Evolutionary conservation across 768 basidiomycete species (phyloP).

Genomic region (Vararia minispora): DNA sequence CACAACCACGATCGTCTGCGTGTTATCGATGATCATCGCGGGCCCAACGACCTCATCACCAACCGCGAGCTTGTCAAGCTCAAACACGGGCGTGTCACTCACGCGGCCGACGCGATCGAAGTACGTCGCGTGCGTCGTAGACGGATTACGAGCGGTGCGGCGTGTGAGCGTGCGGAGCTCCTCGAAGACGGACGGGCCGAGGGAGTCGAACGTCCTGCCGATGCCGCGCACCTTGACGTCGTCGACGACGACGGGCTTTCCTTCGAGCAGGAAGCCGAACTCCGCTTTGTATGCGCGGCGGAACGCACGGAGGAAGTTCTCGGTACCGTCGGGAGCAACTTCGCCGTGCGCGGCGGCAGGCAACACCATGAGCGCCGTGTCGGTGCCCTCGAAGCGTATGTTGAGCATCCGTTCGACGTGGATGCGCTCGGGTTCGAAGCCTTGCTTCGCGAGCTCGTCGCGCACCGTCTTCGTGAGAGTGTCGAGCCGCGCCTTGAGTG

Average conservation of each 20-base stretch:
- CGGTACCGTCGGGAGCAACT: slow-evolving; percentile 29
- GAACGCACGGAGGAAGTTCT: slow-evolving; percentile 77
- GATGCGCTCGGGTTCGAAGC: slow-evolving; percentile 67
- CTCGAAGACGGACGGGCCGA: slow-evolving; percentile 68
- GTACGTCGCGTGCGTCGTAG: slow-evolving; percentile 57
- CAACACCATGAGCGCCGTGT: slow-evolving; percentile 86
- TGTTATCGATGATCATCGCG: slow-evolving; percentile 90
- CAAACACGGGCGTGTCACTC: slow-evolving; percentile 68
- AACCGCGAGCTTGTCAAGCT: slow-evolving; percentile 49
- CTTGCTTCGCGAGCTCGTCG: slow-evolving; percentile 63
- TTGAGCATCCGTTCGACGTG: slow-evolving; percentile 75
- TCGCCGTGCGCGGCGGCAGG: slow-evolving; percentile 32
- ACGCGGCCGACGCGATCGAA: slow-evolving; percentile 74
- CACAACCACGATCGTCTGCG: slow-evolving; percentile 88
- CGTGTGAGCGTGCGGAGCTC: slow-evolving; percentile 51
- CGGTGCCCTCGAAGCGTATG: slow-evolving; percentile 90
- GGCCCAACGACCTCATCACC: slow-evolving; percentile 76
- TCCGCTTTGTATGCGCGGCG: slow-evolving; percentile 70
- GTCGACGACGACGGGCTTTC: slow-evolving; percentile 76
- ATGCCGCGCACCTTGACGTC: slow-evolving; percentile 89
- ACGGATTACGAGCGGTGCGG: slow-evolving; percentile 30
- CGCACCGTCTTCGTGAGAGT: slow-evolving; percentile 52
- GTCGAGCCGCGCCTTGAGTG: slow-evolving; percentile 57
- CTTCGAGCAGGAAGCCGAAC: slow-evolving; percentile 87
- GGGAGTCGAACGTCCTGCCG: slow-evolving; percentile 78